These are phyloP conservation scores for Cladophialophora immunda DNA, from an alignment of 2,329 filamentous ascomycete genomes.

Conservation along the genomic window DNA sequence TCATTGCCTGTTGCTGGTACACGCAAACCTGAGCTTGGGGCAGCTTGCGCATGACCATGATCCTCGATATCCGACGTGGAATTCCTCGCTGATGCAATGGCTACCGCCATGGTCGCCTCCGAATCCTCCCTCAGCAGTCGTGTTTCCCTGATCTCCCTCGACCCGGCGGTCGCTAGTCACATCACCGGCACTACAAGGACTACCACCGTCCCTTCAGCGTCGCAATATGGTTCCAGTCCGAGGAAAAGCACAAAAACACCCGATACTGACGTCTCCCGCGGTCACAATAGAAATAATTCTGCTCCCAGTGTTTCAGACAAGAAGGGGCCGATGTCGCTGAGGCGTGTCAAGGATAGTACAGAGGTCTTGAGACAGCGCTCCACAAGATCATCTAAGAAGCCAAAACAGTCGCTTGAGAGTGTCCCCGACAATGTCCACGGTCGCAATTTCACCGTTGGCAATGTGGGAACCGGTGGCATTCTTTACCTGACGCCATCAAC, in stretches of 20 bases:
- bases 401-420: constrained; percentile 65
- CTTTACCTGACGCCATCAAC: constrained; percentile 76
- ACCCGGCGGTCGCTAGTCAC: constrained; percentile 41
- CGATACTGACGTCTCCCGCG: constrained; percentile 28
- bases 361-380: constrained; percentile 57
- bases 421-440: constrained; percentile 71
- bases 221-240: constrained; percentile 38
- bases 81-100: constrained; percentile 26
- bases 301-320: constrained; percentile 35
- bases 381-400: constrained; percentile 57
- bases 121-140: constrained; percentile 38
- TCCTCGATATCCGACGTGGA: constrained; percentile 15
- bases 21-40: constrained; percentile 5
- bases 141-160: constrained; percentile 40
- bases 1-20: constrained; percentile 1
- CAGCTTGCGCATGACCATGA: constrained; percentile 31
- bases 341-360: constrained; percentile 60
- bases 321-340: constrained; percentile 48
- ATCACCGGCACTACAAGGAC: constrained; percentile 36
- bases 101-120: constrained; percentile 32
- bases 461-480: constrained; percentile 82
- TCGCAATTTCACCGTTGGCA: constrained; percentile 79
- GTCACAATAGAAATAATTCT: constrained; percentile 39
- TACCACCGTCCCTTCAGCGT: constrained; percentile 31
- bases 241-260: constrained; percentile 35